Evolutionary conservation across 495 filamentous ascomycete genomes (phyloP).

Genomic region (Trichoderma reesei): DNA sequence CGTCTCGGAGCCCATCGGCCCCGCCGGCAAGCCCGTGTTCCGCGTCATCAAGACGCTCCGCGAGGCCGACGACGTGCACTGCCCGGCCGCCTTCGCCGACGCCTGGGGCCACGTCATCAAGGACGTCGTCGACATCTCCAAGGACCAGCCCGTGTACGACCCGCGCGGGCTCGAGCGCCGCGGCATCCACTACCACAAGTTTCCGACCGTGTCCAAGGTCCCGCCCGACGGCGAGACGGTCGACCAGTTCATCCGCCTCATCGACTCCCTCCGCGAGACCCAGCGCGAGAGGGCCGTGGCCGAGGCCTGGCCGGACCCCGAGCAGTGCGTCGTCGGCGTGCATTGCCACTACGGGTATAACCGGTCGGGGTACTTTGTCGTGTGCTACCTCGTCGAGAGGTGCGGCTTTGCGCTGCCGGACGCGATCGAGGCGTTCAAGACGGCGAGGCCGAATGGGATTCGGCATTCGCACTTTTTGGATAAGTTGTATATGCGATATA

Average conservation of each 20-base stretch:
- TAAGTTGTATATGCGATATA: constrained; percentile 65
- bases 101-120: constrained; percentile 55
- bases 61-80: constrained; percentile 76
- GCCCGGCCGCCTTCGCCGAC: constrained; percentile 60
- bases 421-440: constrained; percentile 73
- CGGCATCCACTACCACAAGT: constrained; percentile 75
- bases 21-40: constrained; percentile 44
- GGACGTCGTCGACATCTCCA: constrained; percentile 79
- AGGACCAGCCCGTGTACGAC: constrained; percentile 78
- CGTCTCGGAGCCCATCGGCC: constrained; percentile 63
- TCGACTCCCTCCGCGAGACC: constrained; percentile 57
- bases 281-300: constrained; percentile 29
- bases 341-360: constrained; percentile 97
- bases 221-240: constrained; percentile 73
- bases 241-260: constrained; percentile 62
- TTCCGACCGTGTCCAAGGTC: constrained; percentile 86
- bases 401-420: constrained; percentile 60
- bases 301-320: constrained; percentile 25
- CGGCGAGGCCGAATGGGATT: constrained; percentile 69
- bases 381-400: constrained; percentile 82
- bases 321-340: constrained; percentile 54
- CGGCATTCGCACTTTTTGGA: constrained; percentile 85
- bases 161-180: constrained; percentile 60
- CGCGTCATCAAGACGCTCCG: constrained; percentile 81
- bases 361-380: constrained; percentile 81